phyloP scores from a whole-genome alignment of 2,329 filamentous ascomycete species.

The Scopulariopsis brevicaulis region DNA sequence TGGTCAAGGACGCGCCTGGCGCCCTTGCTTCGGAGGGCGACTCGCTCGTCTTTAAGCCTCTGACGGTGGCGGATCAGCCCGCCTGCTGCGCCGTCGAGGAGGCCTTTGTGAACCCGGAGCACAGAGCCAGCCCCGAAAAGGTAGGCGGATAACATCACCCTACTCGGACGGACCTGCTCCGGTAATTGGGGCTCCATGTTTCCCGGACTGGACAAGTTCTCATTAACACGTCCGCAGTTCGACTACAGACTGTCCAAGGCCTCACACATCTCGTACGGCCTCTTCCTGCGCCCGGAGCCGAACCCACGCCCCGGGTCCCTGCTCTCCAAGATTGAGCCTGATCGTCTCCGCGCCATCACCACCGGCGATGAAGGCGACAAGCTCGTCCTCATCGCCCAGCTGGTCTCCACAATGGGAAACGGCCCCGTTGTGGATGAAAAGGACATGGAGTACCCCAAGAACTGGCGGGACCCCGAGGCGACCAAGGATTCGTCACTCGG shows the following conservation, averaged over 20 bases:
- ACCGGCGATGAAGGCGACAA: constrained; percentile 11
- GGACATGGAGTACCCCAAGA: constrained; percentile 62
- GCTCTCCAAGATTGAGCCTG: not conserved
- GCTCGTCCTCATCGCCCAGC: constrained; percentile 62
- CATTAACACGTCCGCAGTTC: constrained; percentile 39
- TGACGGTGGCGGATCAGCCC: constrained; percentile 56
- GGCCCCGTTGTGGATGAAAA: constrained; percentile 56
- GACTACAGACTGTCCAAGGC: constrained; percentile 64
- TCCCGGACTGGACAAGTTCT: not conserved
- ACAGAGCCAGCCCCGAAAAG: constrained; percentile 42
- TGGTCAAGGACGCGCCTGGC: not conserved
- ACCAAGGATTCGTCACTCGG: constrained; percentile 39
- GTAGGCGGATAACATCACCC: constrained; percentile 19
- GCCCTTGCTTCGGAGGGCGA: constrained; percentile 11
- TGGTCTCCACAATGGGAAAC: constrained; percentile 62
- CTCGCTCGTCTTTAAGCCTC: constrained; percentile 38
- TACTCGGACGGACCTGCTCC: not conserved
- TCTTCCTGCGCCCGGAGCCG: constrained; percentile 58
- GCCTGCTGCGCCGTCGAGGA: constrained; percentile 45
- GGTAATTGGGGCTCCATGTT: not conserved
- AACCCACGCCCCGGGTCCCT: not conserved
- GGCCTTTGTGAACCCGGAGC: constrained; percentile 35
- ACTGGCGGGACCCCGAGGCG: constrained; percentile 45
- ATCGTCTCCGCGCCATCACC: not conserved
- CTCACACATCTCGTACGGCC: constrained; percentile 65